Percentiles rank a stretch among this genome's conserved stretches.
These are phyloP conservation scores for Hordeum marinum DNA, from an alignment of 176 grass and related monocot species.

Conservation along the genomic window DNA sequence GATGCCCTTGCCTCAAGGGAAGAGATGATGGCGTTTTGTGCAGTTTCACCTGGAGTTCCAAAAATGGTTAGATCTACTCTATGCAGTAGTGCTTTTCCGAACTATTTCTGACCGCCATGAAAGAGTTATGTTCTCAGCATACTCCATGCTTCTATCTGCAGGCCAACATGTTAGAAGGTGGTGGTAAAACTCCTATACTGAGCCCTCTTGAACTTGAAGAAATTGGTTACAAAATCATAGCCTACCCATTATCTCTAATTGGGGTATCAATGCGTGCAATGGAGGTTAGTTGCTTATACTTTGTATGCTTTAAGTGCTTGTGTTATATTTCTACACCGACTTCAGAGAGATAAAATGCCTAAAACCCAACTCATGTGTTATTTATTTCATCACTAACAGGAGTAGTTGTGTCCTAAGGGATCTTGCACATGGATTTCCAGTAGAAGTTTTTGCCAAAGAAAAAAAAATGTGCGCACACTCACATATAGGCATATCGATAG, in stretches of 20 bases:
- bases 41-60: conserved; percentile 68
- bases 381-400: not conserved
- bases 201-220: conserved; percentile 86
- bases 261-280: conserved; percentile 95
- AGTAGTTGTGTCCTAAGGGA: not conserved
- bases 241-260: conserved; percentile 85
- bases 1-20: conserved; percentile 92
- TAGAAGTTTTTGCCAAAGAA: not conserved
- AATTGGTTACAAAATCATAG: conserved; percentile 80
- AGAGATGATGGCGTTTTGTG: conserved; percentile 86
- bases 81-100: not conserved
- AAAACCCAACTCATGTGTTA: not conserved
- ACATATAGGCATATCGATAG: not conserved
- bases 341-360: not conserved
- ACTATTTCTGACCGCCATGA: not conserved
- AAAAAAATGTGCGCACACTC: not conserved
- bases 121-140: conserved; percentile 2
- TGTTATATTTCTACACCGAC: not conserved
- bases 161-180: conserved; percentile 99
- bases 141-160: conserved; percentile 18
- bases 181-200: conserved; percentile 91
- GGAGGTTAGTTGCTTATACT: conserved; percentile 65
- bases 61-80: conserved; percentile 72
- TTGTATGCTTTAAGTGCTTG: not conserved
- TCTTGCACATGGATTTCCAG: not conserved